Percentiles rank a stretch among this genome's conserved stretches.
Evolutionary conservation across 306 rosid species (phyloP).

Genomic region (Malus asiatica): DNA sequence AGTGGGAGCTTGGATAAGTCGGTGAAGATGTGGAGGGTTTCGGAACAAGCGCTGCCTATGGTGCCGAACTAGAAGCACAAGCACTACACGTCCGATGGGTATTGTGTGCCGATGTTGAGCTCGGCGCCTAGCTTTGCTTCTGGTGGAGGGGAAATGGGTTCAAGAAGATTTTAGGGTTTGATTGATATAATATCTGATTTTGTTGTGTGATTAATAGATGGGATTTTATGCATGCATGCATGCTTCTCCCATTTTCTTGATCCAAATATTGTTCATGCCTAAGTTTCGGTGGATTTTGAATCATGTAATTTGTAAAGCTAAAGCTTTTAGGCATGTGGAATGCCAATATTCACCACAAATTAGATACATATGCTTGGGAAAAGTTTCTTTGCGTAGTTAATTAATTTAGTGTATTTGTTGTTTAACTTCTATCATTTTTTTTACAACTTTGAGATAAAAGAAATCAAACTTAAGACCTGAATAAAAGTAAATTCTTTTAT

Average conservation of each 20-base stretch:
- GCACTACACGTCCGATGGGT: background rate
- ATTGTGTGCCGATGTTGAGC: slow-evolving; percentile 7
- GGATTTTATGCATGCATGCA: background rate
- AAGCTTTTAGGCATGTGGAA: background rate
- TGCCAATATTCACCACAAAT: background rate
- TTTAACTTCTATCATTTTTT: background rate
- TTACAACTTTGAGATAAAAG: background rate
- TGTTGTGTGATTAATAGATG: background rate
- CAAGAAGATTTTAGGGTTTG: slow-evolving; percentile 23
- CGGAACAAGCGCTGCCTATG: slow-evolving; percentile 21
- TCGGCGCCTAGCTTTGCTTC: slow-evolving; percentile 29
- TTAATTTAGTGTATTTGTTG: background rate
- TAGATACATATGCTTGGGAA: background rate
- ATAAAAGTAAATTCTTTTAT: no score
- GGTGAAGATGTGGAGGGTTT: slow-evolving; percentile 76
- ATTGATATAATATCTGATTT: background rate
- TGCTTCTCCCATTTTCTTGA: background rate
- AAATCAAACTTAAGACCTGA: background rate
- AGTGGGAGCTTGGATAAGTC: slow-evolving; percentile 96
- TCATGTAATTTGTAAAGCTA: background rate
- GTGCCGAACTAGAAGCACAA: slow-evolving; percentile 5
- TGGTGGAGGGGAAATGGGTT: slow-evolving; percentile 23
- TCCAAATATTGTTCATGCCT: background rate
- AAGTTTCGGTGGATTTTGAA: background rate
- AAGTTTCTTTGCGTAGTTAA: background rate